Evolutionary conservation across 306 rosid genomes (phyloP).

Genomic region (Cicer judaicum): DNA sequence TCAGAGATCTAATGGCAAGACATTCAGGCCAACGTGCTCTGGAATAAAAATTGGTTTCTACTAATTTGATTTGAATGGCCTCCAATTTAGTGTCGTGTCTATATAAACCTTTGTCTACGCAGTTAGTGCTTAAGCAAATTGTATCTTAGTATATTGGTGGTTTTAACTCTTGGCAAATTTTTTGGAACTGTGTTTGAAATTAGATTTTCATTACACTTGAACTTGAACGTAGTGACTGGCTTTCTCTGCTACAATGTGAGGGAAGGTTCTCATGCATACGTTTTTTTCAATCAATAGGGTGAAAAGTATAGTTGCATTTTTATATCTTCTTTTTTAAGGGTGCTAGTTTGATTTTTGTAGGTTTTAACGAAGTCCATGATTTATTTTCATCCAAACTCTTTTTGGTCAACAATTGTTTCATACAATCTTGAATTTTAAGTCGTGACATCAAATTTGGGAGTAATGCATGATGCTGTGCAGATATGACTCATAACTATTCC

Average conservation of each 20-base stretch:
- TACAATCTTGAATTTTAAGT: background rate
- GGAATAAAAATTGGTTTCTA: background rate
- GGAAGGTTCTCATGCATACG: background rate
- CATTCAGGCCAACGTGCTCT: constrained; percentile 32
- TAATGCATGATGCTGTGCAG: background rate
- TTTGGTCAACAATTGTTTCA: background rate
- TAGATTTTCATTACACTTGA: constrained; percentile 17
- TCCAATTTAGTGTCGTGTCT: background rate
- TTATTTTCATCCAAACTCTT: background rate
- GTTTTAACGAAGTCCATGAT: background rate
- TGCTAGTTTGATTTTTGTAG: background rate
- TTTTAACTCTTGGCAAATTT: background rate
- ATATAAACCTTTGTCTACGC: background rate
- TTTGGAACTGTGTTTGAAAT: background rate
- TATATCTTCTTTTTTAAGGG: background rate
- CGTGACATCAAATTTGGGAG: background rate
- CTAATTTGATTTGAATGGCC: background rate
- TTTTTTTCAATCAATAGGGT: background rate
- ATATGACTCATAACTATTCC: background rate
- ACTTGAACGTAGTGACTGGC: constrained; percentile 1
- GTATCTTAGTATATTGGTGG: background rate
- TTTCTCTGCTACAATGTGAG: constrained; percentile 7
- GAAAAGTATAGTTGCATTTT: background rate
- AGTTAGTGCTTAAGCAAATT: constrained; percentile 6
- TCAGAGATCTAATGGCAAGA: constrained; percentile 67